Conservation (phyloP, 805 yeast species). For the Lachancea dasiensis region DNA sequence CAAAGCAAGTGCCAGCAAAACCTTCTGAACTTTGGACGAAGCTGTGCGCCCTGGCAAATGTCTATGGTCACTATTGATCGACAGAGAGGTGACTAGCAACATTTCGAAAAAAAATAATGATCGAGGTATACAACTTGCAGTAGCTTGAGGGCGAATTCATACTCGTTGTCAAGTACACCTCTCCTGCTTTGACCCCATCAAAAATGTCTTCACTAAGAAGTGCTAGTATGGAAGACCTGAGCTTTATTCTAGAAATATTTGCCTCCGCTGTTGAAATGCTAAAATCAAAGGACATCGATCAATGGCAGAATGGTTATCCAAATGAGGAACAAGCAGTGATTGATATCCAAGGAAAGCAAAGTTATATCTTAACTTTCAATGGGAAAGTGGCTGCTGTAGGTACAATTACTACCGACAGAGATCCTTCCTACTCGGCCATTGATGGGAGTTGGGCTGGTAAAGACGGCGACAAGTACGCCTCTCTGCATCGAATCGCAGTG, state of each 20-base stretch:
- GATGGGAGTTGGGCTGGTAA: constrained; percentile 1
- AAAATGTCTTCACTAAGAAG: constrained; percentile 1
- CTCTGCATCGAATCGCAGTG: constrained; percentile 4
- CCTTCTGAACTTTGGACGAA: too few species aligned
- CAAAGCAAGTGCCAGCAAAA: too few species aligned
- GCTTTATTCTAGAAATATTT: neutral
- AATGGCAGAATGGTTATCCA: constrained; percentile 7
- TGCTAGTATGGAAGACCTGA: neutral
- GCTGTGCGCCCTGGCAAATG: too few species aligned
- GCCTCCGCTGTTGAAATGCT: constrained; percentile 1
- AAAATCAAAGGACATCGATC: constrained; percentile 4
- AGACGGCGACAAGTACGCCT: constrained; percentile 1
- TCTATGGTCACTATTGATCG: too few species aligned
- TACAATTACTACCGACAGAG: neutral
- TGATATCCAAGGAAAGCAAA: neutral
- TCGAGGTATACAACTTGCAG: too few species aligned
- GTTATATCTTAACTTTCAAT: constrained; percentile 3
- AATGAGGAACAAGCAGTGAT: neutral
- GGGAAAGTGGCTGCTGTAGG: constrained; percentile 4
- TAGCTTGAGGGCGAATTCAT: too few species aligned
- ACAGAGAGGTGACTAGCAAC: too few species aligned
- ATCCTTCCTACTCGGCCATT: constrained; percentile 3
- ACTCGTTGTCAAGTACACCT: neutral
- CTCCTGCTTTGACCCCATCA: too few species aligned
- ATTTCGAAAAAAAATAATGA: too few species aligned